Evolutionary conservation across 805 yeast species (phyloP).

Genomic region (Cyberlindnera maritima): DNA sequence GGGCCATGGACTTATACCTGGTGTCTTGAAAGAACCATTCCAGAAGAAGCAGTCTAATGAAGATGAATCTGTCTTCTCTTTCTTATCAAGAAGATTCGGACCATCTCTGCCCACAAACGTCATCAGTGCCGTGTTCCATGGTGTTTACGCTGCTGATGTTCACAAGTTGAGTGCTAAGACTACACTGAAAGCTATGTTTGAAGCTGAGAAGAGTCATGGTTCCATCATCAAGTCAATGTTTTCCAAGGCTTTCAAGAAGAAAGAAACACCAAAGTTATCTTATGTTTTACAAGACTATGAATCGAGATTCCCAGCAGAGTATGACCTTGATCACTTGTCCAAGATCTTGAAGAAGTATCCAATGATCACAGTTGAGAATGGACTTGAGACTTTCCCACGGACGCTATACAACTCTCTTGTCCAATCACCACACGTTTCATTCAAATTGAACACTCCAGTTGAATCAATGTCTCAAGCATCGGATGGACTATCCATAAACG

Average conservation of each 20-base stretch:
- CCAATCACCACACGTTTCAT: conserved; percentile 38
- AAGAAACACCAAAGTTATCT: conserved; percentile 19
- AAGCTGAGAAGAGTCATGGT: conserved; percentile 58
- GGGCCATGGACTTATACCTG: conserved; percentile 41
- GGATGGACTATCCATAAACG: conserved; percentile 5
- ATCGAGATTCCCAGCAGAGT: conserved; percentile 38
- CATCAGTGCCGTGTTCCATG: conserved; percentile 80
- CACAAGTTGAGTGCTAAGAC: conserved; percentile 61
- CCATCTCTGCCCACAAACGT: conserved; percentile 48
- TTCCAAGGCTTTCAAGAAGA: conserved; percentile 20
- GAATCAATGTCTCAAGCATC: conserved; percentile 2
- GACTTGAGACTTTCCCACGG: conserved; percentile 53
- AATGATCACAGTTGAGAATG: conserved; percentile 55
- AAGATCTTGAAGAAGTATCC: conserved; percentile 50
- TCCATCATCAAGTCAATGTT: conserved; percentile 50
- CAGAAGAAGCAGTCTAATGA: conserved; percentile 25
- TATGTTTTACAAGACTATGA: conserved; percentile 38
- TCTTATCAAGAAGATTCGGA: conserved; percentile 71
- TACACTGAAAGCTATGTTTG: conserved; percentile 52
- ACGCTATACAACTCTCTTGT: conserved; percentile 38
- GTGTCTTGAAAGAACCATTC: conserved; percentile 53
- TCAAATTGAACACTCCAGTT: conserved; percentile 32
- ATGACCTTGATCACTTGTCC: conserved; percentile 33
- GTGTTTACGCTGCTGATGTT: conserved; percentile 88
- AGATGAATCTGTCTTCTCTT: conserved; percentile 74